Evolutionary conservation across 352 stramenopile species (phyloP).

Genomic region (Phytophthora megakarya): DNA sequence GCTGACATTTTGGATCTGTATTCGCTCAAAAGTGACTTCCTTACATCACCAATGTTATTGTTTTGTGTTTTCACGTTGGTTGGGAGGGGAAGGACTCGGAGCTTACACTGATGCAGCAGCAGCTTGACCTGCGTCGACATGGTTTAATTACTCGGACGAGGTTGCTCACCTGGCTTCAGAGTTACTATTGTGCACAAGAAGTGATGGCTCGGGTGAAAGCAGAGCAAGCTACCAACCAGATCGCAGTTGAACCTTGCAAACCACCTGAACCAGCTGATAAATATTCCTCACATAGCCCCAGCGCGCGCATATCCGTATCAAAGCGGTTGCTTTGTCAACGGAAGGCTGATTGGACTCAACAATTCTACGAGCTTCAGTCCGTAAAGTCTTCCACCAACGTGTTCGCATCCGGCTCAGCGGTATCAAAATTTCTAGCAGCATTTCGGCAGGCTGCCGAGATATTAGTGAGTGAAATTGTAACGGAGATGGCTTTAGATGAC

Average conservation of each 20-base stretch:
- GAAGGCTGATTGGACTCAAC: constrained; percentile 34
- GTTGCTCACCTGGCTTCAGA: constrained; percentile 48
- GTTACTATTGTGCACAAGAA: constrained; percentile 44
- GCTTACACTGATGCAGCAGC: constrained; percentile 53
- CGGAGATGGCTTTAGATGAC: constrained; percentile 38
- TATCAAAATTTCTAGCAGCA: constrained; percentile 35
- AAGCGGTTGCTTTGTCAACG: constrained; percentile 12
- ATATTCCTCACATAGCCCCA: not conserved
- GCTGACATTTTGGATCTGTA: not conserved
- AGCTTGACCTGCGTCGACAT: constrained; percentile 50
- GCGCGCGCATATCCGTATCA: constrained; percentile 16
- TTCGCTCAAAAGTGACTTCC: constrained; percentile 12
- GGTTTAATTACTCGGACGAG: constrained; percentile 47
- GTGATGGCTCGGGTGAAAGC: constrained; percentile 28
- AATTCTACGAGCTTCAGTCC: constrained; percentile 18
- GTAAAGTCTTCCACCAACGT: constrained; percentile 8
- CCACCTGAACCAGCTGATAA: constrained; percentile 4
- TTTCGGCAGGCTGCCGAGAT: constrained; percentile 50
- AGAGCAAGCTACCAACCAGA: constrained; percentile 27
- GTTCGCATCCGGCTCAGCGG: constrained; percentile 27
- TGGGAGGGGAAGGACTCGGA: constrained; percentile 54
- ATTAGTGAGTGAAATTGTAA: constrained; percentile 38
- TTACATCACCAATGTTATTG: constrained; percentile 23
- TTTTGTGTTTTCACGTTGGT: constrained; percentile 37
- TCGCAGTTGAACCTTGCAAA: constrained; percentile 14